These are phyloP conservation scores for Grifola frondosa DNA, from an alignment of 1,284 basidiomycete species.

Conservation along the genomic window DNA sequence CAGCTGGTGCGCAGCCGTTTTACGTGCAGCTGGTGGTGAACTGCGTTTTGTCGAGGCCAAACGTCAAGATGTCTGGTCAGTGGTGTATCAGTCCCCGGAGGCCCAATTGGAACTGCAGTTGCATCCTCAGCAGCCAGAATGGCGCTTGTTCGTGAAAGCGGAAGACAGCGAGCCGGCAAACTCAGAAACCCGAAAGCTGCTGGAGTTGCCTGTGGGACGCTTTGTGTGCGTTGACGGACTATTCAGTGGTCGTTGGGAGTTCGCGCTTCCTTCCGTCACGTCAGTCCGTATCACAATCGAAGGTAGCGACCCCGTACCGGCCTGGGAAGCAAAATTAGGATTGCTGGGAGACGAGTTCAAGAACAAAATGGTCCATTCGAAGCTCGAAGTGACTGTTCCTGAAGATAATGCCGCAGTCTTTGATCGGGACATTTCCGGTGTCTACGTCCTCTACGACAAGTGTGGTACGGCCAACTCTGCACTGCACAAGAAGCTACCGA, in stretches of 20 bases:
- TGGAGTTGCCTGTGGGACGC: constrained; percentile 79
- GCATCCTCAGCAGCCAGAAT: constrained; percentile 78
- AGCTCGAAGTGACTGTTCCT: constrained; percentile 62
- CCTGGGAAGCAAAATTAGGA: constrained; percentile 87
- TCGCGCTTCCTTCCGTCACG: constrained; percentile 70
- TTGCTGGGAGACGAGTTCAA: constrained; percentile 64
- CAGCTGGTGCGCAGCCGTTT: constrained; percentile 69
- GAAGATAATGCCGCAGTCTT: constrained; percentile 50
- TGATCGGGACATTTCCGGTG: constrained; percentile 81
- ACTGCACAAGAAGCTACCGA: constrained; percentile 68
- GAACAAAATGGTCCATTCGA: constrained; percentile 68
- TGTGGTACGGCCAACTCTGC: constrained; percentile 89
- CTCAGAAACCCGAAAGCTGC: constrained; percentile 72
- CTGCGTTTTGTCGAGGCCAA: constrained; percentile 85
- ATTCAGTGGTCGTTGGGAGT: constrained; percentile 77
- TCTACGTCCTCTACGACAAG: constrained; percentile 77
- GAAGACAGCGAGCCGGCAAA: constrained; percentile 73
- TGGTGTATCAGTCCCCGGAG: constrained; percentile 70
- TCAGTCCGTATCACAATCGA: constrained; percentile 60
- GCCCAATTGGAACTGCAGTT: constrained; percentile 79
- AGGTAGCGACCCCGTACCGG: constrained; percentile 73
- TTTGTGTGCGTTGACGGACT: constrained; percentile 59
- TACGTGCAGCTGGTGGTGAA: constrained; percentile 61
- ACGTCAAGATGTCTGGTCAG: constrained; percentile 87
- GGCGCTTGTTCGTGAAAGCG: constrained; percentile 81